A percentile compares a stretch with the other conserved stretches of the same genome.
Conservation (phyloP, 1,284 basidiomycete genomes). For the Ganoderma multipileum region DNA sequence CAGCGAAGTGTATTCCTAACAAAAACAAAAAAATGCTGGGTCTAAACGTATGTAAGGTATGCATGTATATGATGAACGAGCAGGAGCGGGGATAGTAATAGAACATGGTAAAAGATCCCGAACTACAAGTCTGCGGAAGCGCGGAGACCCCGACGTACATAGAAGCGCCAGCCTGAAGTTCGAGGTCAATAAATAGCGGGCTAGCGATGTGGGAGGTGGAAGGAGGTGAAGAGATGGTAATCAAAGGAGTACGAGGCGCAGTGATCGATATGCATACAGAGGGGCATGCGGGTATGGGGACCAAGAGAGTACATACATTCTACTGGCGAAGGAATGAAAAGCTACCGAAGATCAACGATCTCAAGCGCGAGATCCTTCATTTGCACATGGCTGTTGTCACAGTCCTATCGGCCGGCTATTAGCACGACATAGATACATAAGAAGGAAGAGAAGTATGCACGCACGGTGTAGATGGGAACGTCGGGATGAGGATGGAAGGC, state of each 20-base stretch:
- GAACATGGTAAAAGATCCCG: neutral
- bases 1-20: neutral
- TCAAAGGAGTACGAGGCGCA: neutral
- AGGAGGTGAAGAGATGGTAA: neutral
- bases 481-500: slow-evolving; percentile 88
- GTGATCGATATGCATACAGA: neutral
- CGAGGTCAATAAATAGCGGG: neutral
- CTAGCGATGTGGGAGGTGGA: slow-evolving; percentile 1
- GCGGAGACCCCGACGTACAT: neutral
- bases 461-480: slow-evolving; percentile 82
- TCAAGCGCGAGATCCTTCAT: slow-evolving; percentile 74
- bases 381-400: slow-evolving; percentile 82
- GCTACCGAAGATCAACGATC: slow-evolving; percentile 72
- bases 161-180: neutral
- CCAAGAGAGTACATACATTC: neutral
- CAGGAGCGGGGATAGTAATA: neutral
- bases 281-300: neutral
- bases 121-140: neutral
- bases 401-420: slow-evolving; percentile 54
- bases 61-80: neutral
- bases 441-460: slow-evolving; percentile 27
- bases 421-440: neutral
- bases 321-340: neutral
- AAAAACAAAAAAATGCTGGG: neutral
- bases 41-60: slow-evolving; percentile 5